Evolutionary conservation across 2,329 filamentous ascomycete species (phyloP).

Genomic region (Xylaria sp.): DNA sequence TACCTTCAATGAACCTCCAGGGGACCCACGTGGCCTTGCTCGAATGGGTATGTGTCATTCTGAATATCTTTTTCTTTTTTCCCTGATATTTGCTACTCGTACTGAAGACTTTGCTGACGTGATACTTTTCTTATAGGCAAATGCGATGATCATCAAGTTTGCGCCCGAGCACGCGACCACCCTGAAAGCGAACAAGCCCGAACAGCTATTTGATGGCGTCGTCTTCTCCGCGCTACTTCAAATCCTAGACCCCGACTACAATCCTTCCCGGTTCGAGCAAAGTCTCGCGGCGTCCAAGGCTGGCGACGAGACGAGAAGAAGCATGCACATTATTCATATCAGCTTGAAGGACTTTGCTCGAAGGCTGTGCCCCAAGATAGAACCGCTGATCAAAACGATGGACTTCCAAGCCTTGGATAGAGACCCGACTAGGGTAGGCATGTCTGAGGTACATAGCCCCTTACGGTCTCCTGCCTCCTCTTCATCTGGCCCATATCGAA

Average conservation of each 20-base stretch:
- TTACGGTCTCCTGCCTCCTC: conserved; percentile 12
- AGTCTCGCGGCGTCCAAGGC: conserved; percentile 55
- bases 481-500: not conserved
- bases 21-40: conserved; percentile 45
- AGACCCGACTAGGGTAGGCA: conserved; percentile 65
- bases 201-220: conserved; percentile 64
- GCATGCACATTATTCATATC: conserved; percentile 65
- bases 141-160: conserved; percentile 46
- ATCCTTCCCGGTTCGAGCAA: conserved; percentile 64
- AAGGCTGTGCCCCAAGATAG: conserved; percentile 62
- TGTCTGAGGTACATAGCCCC: conserved; percentile 54
- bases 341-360: conserved; percentile 67
- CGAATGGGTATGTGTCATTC: conserved; percentile 45
- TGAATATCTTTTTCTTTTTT: conserved; percentile 6
- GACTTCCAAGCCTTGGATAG: conserved; percentile 69
- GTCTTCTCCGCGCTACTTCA: conserved; percentile 67
- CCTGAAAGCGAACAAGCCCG: conserved; percentile 60
- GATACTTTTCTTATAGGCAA: conserved; percentile 40
- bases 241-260: conserved; percentile 68
- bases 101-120: conserved; percentile 38
- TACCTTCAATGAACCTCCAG: conserved; percentile 42
- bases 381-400: conserved; percentile 62
- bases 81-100: conserved; percentile 48
- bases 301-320: conserved; percentile 60
- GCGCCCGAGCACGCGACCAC: conserved; percentile 52